Evolutionary conservation across 23 red algal genomes (phyloP).

Genomic region (Gracilaria domingensis): DNA sequence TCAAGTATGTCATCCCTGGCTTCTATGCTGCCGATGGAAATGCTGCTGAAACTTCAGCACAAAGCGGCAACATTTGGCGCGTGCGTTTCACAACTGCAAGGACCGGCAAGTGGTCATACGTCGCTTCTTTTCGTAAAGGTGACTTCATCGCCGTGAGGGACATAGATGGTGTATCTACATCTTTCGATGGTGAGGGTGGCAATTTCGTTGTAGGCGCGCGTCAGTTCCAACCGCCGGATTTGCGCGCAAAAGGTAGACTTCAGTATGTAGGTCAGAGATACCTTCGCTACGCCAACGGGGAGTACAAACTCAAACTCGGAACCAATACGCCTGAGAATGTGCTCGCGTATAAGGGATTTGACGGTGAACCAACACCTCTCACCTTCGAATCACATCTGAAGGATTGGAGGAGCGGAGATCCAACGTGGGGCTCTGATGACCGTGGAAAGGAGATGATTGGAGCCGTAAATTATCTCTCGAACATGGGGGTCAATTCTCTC

Average conservation of each 20-base stretch:
- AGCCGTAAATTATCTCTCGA: conserved; percentile 65
- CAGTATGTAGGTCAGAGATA: conserved; percentile 70
- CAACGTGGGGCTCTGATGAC: conserved; percentile 16
- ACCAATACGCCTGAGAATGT: conserved; percentile 75
- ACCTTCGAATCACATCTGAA: conserved; percentile 45
- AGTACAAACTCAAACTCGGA: conserved; percentile 53
- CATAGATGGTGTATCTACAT: conserved; percentile 11
- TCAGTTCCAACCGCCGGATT: conserved; percentile 17
- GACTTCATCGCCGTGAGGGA: conserved; percentile 20
- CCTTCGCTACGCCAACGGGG: conserved; percentile 38
- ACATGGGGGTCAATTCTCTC: conserved; percentile 48
- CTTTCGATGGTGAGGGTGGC: conserved; percentile 44
- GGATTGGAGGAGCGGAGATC: conserved; percentile 61
- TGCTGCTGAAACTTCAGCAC: conserved; percentile 32
- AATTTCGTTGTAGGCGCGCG: conserved; percentile 21
- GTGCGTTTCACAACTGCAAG: conserved; percentile 49
- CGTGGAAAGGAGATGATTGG: conserved; percentile 56
- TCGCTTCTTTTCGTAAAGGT: conserved; percentile 57
- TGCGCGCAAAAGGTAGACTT: conserved; percentile 50
- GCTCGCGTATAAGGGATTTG: conserved; percentile 45
- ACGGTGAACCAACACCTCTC: conserved; percentile 6
- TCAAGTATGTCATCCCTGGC: conserved; percentile 39
- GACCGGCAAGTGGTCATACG: conserved; percentile 42
- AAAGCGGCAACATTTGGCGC: conserved; percentile 42
- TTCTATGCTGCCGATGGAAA: conserved; percentile 77